Evolutionary conservation across 2,329 filamentous ascomycete species (phyloP).

Genomic region (Dryadomyces quercivorus): DNA sequence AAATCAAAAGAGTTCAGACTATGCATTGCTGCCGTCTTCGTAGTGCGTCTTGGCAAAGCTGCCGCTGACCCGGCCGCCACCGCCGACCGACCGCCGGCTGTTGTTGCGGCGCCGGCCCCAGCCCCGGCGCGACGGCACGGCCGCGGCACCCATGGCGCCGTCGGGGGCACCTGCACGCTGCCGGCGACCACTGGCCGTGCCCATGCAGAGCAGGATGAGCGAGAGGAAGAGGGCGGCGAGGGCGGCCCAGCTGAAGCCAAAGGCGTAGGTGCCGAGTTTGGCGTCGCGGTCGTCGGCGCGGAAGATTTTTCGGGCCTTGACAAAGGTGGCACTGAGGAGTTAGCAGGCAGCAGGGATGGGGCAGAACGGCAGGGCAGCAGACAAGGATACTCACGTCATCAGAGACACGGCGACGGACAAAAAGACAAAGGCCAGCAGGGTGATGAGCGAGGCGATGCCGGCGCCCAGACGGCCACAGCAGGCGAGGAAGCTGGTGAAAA

Average conservation of each 20-base stretch:
- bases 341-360: not conserved
- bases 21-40: conserved; percentile 6
- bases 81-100: not conserved
- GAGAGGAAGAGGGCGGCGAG: conserved; percentile 55
- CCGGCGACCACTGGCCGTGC: conserved; percentile 27
- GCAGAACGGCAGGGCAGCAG: conserved; percentile 11
- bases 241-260: conserved; percentile 67
- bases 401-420: conserved; percentile 53
- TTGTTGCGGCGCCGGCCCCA: not conserved
- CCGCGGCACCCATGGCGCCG: not conserved
- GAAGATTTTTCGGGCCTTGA: conserved; percentile 59
- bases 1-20: not conserved
- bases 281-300: conserved; percentile 40
- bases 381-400: conserved; percentile 55
- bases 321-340: conserved; percentile 41
- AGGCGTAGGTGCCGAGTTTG: conserved; percentile 52
- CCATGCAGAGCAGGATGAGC: conserved; percentile 54
- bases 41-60: conserved; percentile 12
- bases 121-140: not conserved
- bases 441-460: conserved; percentile 48
- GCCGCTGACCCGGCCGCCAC: conserved; percentile 4
- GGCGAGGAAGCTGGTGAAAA: conserved; percentile 57
- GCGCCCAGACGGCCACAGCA: conserved; percentile 60
- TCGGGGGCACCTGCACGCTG: not conserved
- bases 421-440: conserved; percentile 54